Evolutionary conservation across 495 filamentous ascomycete species (phyloP).

Genomic region (Podospora sp.): DNA sequence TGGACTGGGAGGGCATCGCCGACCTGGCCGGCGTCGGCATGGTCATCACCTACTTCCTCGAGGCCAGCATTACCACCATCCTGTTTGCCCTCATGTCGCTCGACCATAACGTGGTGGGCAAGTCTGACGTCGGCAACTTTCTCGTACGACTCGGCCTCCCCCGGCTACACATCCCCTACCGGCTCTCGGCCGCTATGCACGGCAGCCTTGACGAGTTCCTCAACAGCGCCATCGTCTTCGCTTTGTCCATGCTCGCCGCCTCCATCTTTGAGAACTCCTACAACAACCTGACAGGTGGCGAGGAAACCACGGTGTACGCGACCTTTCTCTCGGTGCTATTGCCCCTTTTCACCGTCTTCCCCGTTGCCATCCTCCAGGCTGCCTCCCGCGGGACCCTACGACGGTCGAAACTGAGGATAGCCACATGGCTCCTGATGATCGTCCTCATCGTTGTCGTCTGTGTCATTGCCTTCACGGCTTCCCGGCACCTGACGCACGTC

Average conservation of each 20-base stretch:
- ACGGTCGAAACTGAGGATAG: background rate
- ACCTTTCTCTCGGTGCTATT: constrained; percentile 7
- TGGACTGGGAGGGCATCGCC: constrained; percentile 15
- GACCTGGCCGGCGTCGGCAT: constrained; percentile 13
- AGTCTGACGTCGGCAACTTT: constrained; percentile 1
- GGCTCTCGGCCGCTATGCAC: constrained; percentile 9
- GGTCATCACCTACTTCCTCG: constrained; percentile 18
- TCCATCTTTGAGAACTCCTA: constrained; percentile 12
- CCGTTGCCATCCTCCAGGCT: constrained; percentile 14
- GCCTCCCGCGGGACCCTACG: constrained; percentile 7
- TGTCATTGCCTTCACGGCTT: constrained; percentile 1
- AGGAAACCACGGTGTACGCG: constrained; percentile 7
- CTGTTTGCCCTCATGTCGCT: constrained; percentile 4
- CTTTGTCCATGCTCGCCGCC: constrained; percentile 6
- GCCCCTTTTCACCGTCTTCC: constrained; percentile 11
- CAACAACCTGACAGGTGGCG: background rate
- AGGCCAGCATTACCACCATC: constrained; percentile 6
- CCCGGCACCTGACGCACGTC: background rate
- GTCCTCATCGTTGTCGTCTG: background rate
- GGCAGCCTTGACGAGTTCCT: constrained; percentile 13
- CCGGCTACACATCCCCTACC: background rate
- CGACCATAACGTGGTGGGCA: background rate
- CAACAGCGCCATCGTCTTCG: constrained; percentile 15
- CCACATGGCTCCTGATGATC: constrained; percentile 9
- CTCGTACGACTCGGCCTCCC: background rate